These are phyloP conservation scores for Backusella circina DNA, from an alignment of 192 early-diverging fungal species.

Conservation along the genomic window DNA sequence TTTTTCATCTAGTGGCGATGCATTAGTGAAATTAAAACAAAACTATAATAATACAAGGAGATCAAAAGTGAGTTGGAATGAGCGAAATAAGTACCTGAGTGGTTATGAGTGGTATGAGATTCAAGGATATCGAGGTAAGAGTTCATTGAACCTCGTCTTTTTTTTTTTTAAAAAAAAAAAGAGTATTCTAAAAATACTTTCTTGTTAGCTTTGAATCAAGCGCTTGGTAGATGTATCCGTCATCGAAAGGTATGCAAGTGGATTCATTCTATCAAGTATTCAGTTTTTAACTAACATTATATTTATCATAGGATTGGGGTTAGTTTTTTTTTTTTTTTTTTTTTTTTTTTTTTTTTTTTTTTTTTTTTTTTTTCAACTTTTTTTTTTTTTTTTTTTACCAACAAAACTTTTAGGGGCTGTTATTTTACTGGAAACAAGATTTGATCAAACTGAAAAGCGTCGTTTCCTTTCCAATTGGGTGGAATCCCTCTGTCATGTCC, in stretches of 20 bases:
- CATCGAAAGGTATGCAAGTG: constrained; percentile 30
- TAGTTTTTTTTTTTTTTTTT: too few species aligned
- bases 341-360: too few species aligned
- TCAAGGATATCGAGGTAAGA: constrained; percentile 29
- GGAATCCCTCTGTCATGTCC: neutral
- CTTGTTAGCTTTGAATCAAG: constrained; percentile 31
- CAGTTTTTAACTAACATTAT: neutral
- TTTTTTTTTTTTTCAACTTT: too few species aligned
- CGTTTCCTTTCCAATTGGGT: constrained; percentile 70
- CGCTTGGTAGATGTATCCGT: constrained; percentile 33
- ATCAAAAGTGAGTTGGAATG: neutral
- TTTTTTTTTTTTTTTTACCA: neutral
- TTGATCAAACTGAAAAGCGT: constrained; percentile 40
- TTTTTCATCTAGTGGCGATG: constrained; percentile 35
- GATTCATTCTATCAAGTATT: neutral
- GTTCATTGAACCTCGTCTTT: neutral
- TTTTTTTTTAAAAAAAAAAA: too few species aligned
- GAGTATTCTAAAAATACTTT: too few species aligned
- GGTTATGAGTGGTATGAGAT: constrained; percentile 25
- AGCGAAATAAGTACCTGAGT: neutral
- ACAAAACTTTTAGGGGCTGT: constrained; percentile 53
- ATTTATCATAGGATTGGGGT: constrained; percentile 30
- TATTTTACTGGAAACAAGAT: constrained; percentile 50
- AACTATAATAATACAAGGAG: constrained; percentile 30
- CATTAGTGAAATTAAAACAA: constrained; percentile 47